Conservation (phyloP, 495 filamentous ascomycete species). For the Hypoxylon lienhwacheense region DNA sequence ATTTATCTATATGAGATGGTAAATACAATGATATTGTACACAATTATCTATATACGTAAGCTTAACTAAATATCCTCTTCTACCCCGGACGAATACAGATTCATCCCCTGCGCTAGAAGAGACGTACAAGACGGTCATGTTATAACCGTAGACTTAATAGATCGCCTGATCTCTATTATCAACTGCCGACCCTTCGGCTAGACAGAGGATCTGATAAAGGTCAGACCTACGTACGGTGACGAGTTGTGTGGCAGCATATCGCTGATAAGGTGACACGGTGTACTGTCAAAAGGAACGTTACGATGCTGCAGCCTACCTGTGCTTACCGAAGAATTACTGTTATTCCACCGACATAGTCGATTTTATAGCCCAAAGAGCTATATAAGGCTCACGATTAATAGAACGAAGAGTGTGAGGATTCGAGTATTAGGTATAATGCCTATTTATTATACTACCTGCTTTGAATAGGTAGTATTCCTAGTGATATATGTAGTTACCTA, state of each 20-base stretch:
- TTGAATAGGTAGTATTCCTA: too few relatives aligned
- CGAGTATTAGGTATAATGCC: too few relatives aligned
- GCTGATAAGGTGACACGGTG: slow-evolving; percentile 14
- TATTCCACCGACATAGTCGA: not conserved
- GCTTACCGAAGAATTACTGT: slow-evolving; percentile 5
- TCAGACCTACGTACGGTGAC: not conserved
- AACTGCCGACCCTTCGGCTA: not conserved
- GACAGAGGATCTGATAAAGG: slow-evolving; percentile 3
- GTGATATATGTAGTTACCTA: too few relatives aligned
- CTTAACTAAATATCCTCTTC: too few relatives aligned
- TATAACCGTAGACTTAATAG: not conserved
- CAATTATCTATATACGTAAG: too few relatives aligned
- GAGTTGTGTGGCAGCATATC: not conserved
- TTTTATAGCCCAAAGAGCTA: not conserved
- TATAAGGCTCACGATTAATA: too few relatives aligned
- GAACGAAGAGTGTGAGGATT: too few relatives aligned
- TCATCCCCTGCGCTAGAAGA: too few relatives aligned
- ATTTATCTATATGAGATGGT: too few relatives aligned
- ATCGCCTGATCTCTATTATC: not conserved
- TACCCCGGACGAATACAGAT: too few relatives aligned
- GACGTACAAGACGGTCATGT: too few relatives aligned
- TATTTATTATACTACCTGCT: not conserved
- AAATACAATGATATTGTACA: too few relatives aligned
- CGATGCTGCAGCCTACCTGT: slow-evolving; percentile 1
- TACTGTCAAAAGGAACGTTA: slow-evolving; percentile 10